Evolutionary conservation across 306 rosid species (phyloP).

Genomic region (Malus sieversii): DNA sequence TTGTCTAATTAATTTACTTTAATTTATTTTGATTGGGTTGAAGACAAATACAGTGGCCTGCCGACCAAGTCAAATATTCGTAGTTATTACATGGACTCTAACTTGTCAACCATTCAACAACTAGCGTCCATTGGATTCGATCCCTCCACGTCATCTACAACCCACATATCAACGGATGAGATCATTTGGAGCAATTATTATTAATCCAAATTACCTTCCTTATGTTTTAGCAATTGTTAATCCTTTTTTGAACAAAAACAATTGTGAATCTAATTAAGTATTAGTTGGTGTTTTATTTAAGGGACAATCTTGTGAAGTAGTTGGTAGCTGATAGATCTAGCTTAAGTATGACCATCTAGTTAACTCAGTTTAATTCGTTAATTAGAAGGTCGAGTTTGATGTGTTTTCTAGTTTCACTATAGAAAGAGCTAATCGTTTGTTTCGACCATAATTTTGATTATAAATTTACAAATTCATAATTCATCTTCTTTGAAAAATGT

Average conservation of each 20-base stretch:
- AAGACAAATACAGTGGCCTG: neutral
- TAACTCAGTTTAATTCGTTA: neutral
- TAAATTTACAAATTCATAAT: too few relatives aligned
- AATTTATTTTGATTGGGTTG: neutral
- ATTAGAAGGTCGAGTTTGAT: neutral
- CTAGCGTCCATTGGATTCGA: conserved; percentile 7
- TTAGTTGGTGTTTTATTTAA: neutral
- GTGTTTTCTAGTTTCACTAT: too few relatives aligned
- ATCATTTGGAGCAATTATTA: neutral
- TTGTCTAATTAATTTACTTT: neutral
- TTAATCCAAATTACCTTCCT: neutral
- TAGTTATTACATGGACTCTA: neutral
- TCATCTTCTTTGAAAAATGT: too few relatives aligned
- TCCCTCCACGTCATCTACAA: neutral
- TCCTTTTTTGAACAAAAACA: too few relatives aligned
- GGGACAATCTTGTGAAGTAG: neutral
- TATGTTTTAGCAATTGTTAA: neutral
- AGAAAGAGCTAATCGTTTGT: too few relatives aligned
- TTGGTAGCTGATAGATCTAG: neutral
- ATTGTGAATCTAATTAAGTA: neutral
- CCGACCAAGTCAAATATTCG: conserved; percentile 23
- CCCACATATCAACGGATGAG: conserved; percentile 3
- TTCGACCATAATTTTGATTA: too few relatives aligned
- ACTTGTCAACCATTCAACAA: conserved; percentile 25
- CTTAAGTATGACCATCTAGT: neutral